Evolutionary conservation across 768 basidiomycete species (phyloP), one percentile per base, ranked within the genome.

Genomic region (Macrolepiota albuminosa): DNA sequence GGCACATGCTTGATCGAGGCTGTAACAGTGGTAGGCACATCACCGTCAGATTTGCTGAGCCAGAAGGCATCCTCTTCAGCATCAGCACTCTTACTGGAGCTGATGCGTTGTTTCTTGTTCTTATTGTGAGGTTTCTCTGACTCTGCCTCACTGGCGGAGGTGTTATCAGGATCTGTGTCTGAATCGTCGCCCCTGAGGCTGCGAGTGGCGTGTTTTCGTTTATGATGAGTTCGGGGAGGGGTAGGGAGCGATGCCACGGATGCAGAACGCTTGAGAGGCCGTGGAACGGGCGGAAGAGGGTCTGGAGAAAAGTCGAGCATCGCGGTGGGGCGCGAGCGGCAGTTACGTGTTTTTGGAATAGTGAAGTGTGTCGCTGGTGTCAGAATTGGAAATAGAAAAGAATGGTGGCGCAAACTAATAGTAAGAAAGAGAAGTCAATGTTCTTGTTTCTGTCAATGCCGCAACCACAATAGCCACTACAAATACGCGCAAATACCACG

Each of bases 221-320:
- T 85, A 58, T 81, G 76, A 52, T 73, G 77, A 8, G 86, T 87
- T 33, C 82, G 73, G 0, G 87, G 87, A 24, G 87, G 87, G 0
- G 87, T 89, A 40, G 85, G 86, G 26, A 89, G 76, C 4, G 85
- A 85, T 34, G 81, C 83, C 45, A 78, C 77, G 18, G 87, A 88
- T 29, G 85, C 83, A 18, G 84, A 84, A 24, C 86, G 84, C 71
- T 87, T 87, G 51, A 86, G 73, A 16, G 77, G 73, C 43, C 75
- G 77, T 42, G 72, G 70, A 24, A 67, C 52, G 18, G 69, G 70
- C n/a, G 71, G 72, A 4, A 75, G 56, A 43, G 68, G 60, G 42
- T 73, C 70, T n/a, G 73, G 70, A 2, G 74, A 70, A 21, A 71
- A 73, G 63, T 73, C 71, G 21, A 70, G 72, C 72, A 70, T 75